phyloP scores from a whole-genome alignment of 2,329 filamentous ascomycete species.

The Sclerotinia subarctica region DNA sequence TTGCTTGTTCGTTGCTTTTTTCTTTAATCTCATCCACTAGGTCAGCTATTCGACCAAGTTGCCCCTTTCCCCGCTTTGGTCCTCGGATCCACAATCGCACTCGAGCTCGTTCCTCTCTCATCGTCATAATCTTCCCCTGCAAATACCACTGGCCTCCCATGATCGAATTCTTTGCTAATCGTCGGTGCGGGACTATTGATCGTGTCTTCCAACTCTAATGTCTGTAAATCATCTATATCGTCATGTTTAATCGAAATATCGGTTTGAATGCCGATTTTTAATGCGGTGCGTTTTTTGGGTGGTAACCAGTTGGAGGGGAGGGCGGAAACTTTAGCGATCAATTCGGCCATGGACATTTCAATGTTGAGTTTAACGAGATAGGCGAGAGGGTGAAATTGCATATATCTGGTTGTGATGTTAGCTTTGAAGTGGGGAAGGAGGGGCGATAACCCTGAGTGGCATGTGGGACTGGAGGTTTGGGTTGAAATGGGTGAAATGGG shows the following conservation, averaged over 20 bases:
- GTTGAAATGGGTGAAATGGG: not conserved
- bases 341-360: conserved; percentile 45
- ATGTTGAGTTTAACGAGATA: conserved; percentile 47
- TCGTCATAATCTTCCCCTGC: not conserved
- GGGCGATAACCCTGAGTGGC: not conserved
- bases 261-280: conserved; percentile 1
- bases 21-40: not conserved
- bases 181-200: not conserved
- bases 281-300: not conserved
- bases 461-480: not conserved
- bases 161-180: conserved; percentile 1
- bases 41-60: not conserved
- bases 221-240: not conserved
- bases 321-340: conserved; percentile 38
- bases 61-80: not conserved
- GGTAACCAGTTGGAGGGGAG: conserved; percentile 5
- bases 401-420: conserved; percentile 29
- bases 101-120: not conserved
- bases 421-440: not conserved
- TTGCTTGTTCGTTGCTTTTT: too few relatives aligned
- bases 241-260: conserved; percentile 10
- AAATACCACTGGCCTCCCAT: conserved; percentile 2
- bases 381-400: conserved; percentile 44
- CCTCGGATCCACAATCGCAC: not conserved
- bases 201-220: not conserved